phyloP scores from a whole-genome alignment of 2,329 filamentous ascomycete species.

The Saccharata proteae region DNA sequence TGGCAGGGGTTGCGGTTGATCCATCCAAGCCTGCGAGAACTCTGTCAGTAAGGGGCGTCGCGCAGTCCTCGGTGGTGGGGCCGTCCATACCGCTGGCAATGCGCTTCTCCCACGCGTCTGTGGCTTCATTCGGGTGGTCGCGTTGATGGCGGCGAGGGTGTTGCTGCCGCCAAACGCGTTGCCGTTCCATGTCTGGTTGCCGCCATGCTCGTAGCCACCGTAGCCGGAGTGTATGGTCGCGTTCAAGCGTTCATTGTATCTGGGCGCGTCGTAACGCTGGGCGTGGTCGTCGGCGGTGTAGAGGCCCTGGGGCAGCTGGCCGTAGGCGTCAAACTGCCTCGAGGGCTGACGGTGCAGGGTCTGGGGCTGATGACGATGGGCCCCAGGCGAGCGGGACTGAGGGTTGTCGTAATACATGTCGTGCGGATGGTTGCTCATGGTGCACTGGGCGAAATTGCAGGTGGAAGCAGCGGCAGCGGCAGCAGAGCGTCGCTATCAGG shows the following conservation, averaged over 20 bases:
- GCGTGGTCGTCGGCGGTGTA: conserved; percentile 59
- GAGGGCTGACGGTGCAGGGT: conserved; percentile 59
- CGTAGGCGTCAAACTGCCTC: conserved; percentile 65
- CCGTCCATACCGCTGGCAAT: conserved; percentile 57
- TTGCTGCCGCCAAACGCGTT: conserved; percentile 56
- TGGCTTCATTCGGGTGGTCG: conserved; percentile 43
- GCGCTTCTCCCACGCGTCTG: conserved; percentile 44
- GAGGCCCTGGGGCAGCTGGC: conserved; percentile 48
- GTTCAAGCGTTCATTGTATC: conserved; percentile 48
- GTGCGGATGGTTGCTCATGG: conserved; percentile 19
- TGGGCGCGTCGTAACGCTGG: conserved; percentile 37
- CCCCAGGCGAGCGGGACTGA: conserved; percentile 60
- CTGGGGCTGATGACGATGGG: conserved; percentile 55
- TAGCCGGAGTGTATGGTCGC: conserved; percentile 48
- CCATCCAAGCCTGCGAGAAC: conserved; percentile 47
- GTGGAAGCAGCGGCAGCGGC: no score
- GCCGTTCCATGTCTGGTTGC: conserved; percentile 71
- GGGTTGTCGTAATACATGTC: conserved; percentile 66
- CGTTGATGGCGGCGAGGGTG: conserved; percentile 48
- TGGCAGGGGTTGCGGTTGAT: conserved; percentile 35
- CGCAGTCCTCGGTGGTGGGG: background rate
- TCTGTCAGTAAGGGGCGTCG: conserved; percentile 13
- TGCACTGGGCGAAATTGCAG: background rate
- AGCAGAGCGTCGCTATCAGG: no score
- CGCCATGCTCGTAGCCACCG: conserved; percentile 54